Percentiles rank a stretch among this genome's conserved stretches.
Evolutionary conservation across 2,329 filamentous ascomycete genomes (phyloP).

Genomic region (Annulohypoxylon truncatum): DNA sequence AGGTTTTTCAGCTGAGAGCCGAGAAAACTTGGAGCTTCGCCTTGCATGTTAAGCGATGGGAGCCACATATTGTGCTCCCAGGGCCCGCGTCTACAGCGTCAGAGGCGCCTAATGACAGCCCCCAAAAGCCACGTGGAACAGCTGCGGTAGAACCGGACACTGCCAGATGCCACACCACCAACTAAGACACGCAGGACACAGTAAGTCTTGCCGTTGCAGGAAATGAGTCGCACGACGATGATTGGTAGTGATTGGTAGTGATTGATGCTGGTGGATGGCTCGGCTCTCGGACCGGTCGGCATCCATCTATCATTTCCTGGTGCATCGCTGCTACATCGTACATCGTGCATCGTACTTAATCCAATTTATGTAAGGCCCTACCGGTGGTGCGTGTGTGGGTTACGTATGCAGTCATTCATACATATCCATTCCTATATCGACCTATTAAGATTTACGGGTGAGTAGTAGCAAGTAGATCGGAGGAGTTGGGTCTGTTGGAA

Average conservation of each 20-base stretch:
- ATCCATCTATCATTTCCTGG: neutral
- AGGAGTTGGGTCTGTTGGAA: neutral
- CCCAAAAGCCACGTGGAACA: conserved; percentile 36
- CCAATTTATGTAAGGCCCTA: conserved; percentile 10
- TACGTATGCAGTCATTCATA: conserved; percentile 24
- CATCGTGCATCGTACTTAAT: neutral
- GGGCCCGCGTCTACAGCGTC: conserved; percentile 29
- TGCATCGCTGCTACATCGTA: conserved; percentile 27
- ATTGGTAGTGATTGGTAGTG: neutral
- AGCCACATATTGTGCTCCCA: conserved; percentile 16
- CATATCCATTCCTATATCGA: neutral
- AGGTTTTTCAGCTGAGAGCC: neutral
- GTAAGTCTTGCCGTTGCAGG: conserved; percentile 22
- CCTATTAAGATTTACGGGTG: neutral
- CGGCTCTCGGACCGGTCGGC: conserved; percentile 22
- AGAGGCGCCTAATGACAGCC: conserved; percentile 20
- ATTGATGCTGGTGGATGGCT: conserved; percentile 20
- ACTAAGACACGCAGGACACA: conserved; percentile 13
- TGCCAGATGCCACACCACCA: neutral
- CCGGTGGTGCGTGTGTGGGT: conserved; percentile 13
- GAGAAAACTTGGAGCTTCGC: conserved; percentile 5
- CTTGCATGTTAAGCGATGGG: conserved; percentile 1
- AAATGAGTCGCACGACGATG: conserved; percentile 24
- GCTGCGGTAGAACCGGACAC: conserved; percentile 29
- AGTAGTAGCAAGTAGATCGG: neutral